phyloP scores from a whole-genome alignment of 1,284 basidiomycete species.

The Kwoniella shivajii region DNA sequence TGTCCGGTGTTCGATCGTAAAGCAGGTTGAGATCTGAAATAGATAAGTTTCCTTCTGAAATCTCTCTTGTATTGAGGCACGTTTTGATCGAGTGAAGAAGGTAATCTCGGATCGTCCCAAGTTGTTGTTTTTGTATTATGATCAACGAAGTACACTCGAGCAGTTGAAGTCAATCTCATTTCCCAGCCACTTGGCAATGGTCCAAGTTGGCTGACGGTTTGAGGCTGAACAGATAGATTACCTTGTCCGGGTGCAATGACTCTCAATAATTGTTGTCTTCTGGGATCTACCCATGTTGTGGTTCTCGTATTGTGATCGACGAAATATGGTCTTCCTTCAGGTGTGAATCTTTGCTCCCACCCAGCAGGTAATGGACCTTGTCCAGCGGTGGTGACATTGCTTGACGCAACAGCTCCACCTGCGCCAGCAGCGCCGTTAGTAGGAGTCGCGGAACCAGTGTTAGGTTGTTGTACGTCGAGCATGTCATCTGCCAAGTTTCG shows the following conservation, averaged over 20 bases:
- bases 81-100: constrained; percentile 70
- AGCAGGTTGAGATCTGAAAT: constrained; percentile 97
- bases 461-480: constrained; percentile 58
- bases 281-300: constrained; percentile 97
- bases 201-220: constrained; percentile 86
- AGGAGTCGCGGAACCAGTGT: constrained; percentile 31
- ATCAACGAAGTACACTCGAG: constrained; percentile 93
- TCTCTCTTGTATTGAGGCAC: constrained; percentile 99
- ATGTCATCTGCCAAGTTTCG: constrained; percentile 78
- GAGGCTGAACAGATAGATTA: constrained; percentile 73
- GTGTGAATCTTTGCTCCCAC: constrained; percentile 97
- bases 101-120: constrained; percentile 92
- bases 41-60: constrained; percentile 96
- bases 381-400: constrained; percentile 70
- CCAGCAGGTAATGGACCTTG: constrained; percentile 84
- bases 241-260: constrained; percentile 84
- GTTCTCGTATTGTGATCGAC: constrained; percentile 95
- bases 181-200: constrained; percentile 97
- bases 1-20: constrained; percentile 87
- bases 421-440: constrained; percentile 19
- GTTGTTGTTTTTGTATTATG: constrained; percentile 92
- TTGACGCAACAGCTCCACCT: constrained; percentile 46
- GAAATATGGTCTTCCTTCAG: constrained; percentile 97
- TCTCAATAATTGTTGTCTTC: constrained; percentile 78
- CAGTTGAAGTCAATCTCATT: constrained; percentile 91